These are phyloP conservation scores for Rhodotorula sp. DNA, from an alignment of 1,284 basidiomycete genomes.

Conservation along the genomic window DNA sequence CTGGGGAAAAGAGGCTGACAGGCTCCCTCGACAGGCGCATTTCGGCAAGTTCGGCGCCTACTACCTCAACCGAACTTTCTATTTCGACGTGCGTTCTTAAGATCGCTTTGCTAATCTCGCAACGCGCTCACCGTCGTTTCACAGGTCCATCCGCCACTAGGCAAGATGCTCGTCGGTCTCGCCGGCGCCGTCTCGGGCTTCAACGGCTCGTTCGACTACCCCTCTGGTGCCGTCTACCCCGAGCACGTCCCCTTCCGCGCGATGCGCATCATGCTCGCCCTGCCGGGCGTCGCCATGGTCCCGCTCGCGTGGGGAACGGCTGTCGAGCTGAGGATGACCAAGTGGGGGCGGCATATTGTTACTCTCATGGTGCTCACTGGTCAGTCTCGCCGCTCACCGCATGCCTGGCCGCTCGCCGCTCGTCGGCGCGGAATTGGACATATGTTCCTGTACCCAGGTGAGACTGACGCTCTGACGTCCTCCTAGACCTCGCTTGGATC, in stretches of 20 bases:
- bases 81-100: constrained; percentile 70
- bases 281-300: constrained; percentile 92
- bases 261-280: constrained; percentile 92
- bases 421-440: background rate
- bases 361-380: constrained; percentile 91
- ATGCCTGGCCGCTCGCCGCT: too few relatives aligned
- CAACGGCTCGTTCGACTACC: constrained; percentile 89
- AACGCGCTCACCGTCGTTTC: constrained; percentile 35
- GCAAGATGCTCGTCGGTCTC: constrained; percentile 97
- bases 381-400: constrained; percentile 52
- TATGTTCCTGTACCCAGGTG: too few relatives aligned
- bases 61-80: constrained; percentile 93
- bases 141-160: constrained; percentile 80
- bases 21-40: constrained; percentile 63
- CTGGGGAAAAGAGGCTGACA: too few relatives aligned
- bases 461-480: background rate
- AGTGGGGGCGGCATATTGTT: constrained; percentile 84
- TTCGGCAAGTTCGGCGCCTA: constrained; percentile 98
- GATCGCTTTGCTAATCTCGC: too few relatives aligned
- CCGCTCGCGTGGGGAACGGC: constrained; percentile 96
- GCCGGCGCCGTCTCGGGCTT: constrained; percentile 89
- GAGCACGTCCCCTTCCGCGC: constrained; percentile 83
- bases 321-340: constrained; percentile 90
- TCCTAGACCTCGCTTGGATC: constrained; percentile 87
- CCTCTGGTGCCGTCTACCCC: constrained; percentile 85